Base-by-base conservation (phyloP, 225 moss, liverwort and hornwort species). In the Neckera pumila region DNA sequence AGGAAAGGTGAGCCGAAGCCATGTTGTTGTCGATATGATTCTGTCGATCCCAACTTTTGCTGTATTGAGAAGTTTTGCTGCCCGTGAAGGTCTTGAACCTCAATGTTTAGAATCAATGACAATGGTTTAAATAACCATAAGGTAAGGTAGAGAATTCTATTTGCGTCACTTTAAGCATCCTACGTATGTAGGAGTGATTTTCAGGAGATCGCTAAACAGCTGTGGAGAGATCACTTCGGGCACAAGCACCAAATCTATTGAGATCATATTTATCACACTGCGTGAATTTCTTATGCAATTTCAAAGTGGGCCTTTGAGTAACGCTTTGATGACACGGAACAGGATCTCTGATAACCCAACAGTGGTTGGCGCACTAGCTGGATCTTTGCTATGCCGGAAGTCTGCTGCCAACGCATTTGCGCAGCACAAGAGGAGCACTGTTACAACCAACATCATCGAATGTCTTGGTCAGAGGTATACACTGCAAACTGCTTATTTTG, bases 381-480 rank as follows among this genome's bases (percentile, higher is more conserved):
- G 92, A 79, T 99, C 99, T 30, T 85, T 99, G 85, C 83, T 99
- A 33, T 82, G 93, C 86, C 93, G 97, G 61, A 97, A 95, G 80
- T 91, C 99, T 67, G 97, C 99, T 73, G 96, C 84, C 25, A 92
- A 92, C 78, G 99, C 97, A 79, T 99, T 99, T 93, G 87, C 93
- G 21, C 95, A 93, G 87, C 95, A 96, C 86, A 97, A 89, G 89
- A 90, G 99, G 75, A 94, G 96, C 89, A 99, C 97, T 73, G 90
- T 96, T 57, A 96, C 99, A 51, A 94, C 93, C 60, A 95, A 99
- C 38, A 95, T 99, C 66, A 96, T 99, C 67, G 97, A 99, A 87
- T 92, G 80, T 69, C 93, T 96, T 47, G 97, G 94, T 75, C 96
- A 93, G 88, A 96, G 97, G 99, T 97, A 80, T 10, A n/a, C 51